Conservation (phyloP, 345 rosid genomes). For the Heritiera fomes region DNA sequence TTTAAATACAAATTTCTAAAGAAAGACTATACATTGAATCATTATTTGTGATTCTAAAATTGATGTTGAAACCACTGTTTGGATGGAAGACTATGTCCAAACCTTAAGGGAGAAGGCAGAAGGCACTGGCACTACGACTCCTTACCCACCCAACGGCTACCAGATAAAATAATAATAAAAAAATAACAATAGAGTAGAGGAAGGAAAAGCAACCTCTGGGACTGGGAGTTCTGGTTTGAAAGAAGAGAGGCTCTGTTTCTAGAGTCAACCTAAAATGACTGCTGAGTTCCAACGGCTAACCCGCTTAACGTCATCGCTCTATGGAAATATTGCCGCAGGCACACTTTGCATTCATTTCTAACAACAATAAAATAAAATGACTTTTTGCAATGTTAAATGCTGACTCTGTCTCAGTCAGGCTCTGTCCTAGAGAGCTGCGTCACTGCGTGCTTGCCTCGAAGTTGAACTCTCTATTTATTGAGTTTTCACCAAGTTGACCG, state of each 20-base stretch:
- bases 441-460: not conserved
- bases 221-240: slow-evolving; percentile 11
- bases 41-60: not conserved
- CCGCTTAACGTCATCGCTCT: slow-evolving; percentile 1
- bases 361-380: too few relatives aligned
- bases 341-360: not conserved
- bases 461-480: not conserved
- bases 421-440: not conserved
- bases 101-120: not conserved
- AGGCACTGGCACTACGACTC: not conserved
- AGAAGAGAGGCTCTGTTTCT: not conserved
- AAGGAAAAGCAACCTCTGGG: too few relatives aligned
- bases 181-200: too few relatives aligned
- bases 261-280: slow-evolving; percentile 6
- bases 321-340: not conserved
- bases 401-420: not conserved
- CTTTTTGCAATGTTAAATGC: not conserved
- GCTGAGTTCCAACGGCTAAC: slow-evolving; percentile 30
- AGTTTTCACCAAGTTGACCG: not conserved
- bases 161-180: not conserved
- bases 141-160: slow-evolving; percentile 13
- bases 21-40: not conserved
- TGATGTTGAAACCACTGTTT: not conserved
- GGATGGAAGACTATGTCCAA: not conserved
- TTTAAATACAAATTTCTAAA: not conserved